A percentile compares a stretch with the other conserved stretches of the same genome.
Conservation (phyloP, 208 protist species). For the Trypanosoma lewisi region DNA sequence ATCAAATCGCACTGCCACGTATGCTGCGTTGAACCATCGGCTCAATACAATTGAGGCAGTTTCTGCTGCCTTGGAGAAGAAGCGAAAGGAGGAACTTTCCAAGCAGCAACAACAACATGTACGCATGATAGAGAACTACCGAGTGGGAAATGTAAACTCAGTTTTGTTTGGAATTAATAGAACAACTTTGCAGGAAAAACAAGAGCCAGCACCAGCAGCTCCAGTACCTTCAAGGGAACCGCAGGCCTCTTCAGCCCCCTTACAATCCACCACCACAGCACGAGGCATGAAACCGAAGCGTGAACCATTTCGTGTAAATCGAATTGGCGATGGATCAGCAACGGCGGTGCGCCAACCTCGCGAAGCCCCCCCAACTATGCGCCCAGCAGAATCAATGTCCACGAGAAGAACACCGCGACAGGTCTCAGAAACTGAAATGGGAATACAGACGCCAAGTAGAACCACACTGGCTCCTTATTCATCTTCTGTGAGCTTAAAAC, state of each 20-base stretch:
- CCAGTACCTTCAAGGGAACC: neutral
- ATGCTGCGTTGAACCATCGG: conserved; percentile 41
- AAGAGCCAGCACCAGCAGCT: too few relatives aligned
- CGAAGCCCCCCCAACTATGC: neutral
- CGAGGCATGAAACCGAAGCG: neutral
- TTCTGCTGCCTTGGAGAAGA: neutral
- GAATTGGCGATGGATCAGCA: conserved; percentile 19
- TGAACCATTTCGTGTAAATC: conserved; percentile 28
- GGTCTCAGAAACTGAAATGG: neutral
- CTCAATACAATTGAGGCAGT: conserved; percentile 41
- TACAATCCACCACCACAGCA: neutral
- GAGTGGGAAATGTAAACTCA: neutral
- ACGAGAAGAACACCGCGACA: neutral
- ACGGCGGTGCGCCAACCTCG: conserved; percentile 9
- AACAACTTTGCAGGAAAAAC: neutral
- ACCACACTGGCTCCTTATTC: conserved; percentile 24
- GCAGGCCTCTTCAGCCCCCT: neutral
- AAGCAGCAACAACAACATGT: neutral
- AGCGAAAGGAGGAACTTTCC: neutral
- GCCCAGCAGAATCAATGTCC: neutral
- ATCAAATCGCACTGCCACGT: conserved; percentile 55
- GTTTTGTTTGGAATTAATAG: conserved; percentile 1
- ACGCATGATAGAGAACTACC: conserved; percentile 19
- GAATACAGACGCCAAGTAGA: neutral
- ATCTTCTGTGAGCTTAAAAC: conserved; percentile 14